Base-by-base conservation (phyloP, 495 filamentous ascomycete genomes). In the Symbiotaphrina buchneri region DNA sequence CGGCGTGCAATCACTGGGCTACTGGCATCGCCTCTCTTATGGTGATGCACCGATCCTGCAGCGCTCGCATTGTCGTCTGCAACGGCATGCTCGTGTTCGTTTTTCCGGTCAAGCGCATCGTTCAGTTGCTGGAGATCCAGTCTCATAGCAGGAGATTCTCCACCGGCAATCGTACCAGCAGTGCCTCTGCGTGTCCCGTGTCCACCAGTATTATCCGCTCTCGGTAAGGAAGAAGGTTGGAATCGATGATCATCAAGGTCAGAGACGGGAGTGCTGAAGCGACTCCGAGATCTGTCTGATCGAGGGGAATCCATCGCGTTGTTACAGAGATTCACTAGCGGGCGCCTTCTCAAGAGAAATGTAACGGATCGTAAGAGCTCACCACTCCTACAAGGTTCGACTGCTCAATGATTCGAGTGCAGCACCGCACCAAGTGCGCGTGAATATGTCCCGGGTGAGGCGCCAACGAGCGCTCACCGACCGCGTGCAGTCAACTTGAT, bases 171-270 rank as follows among this genome's bases (percentile, higher is more conserved):
- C n/a, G n/a, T n/a, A n/a, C n/a, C n/a, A n/a, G n/a, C n/a, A n/a
- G n/a, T n/a, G n/a, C n/a, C n/a, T n/a, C n/a, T n/a, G n/a, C 15
- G 13, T n/a, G 30, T 22, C 30, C 7, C 13, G 15, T 27, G 13
- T 19, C 15, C 30, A 14, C 39, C 47, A n/a, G 46, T 47, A 34
- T 53, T 63, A 52, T 61, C 73, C 45, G 49, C 66, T 30, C 67
- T 62, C 18, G 74, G 71, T 11, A 73, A 51, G 20, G 77, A 68
- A 17, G 70, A 51, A 21, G 73, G 48, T 43, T 93, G 83, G 45
- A 74, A 63, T 27, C 83, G 79, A 54, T 95, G 83, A 45, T 95
- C 87, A 47, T 97, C 87, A 7, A 95, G 59, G 43, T 92, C 81
- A 30, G 77, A 73, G 15, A 82, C 77, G 2, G 85, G 80, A 27